Evolutionary conservation across 2,329 filamentous ascomycete species (phyloP).

Genomic region (Alternaria incomplexa): DNA sequence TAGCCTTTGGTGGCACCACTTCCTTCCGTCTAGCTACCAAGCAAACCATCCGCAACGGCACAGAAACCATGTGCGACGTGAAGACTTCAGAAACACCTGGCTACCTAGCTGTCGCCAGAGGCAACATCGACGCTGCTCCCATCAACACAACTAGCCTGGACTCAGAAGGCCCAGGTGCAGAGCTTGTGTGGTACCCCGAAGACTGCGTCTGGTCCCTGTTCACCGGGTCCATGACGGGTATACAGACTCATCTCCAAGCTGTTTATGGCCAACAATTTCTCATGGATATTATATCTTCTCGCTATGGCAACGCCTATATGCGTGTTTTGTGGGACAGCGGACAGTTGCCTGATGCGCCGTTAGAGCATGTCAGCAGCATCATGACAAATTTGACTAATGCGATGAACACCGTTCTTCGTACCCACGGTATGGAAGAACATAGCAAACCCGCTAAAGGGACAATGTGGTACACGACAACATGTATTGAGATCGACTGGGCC

Average conservation of each 20-base stretch:
- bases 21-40: not conserved
- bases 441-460: not conserved
- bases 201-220: not conserved
- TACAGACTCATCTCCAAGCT: not conserved
- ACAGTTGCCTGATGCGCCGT: not conserved
- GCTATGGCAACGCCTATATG: not conserved
- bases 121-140: not conserved
- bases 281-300: not conserved
- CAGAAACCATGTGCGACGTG: not conserved
- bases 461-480: conserved; percentile 10
- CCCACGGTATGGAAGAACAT: not conserved
- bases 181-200: not conserved
- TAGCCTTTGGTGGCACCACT: not conserved
- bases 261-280: not conserved
- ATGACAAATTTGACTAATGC: conserved; percentile 2
- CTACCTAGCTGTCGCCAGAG: not conserved
- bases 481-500: conserved; percentile 4
- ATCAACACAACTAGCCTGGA: not conserved
- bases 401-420: conserved; percentile 8
- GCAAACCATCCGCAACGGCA: not conserved
- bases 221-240: not conserved
- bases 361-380: not conserved
- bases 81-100: not conserved
- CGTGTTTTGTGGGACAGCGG: not conserved
- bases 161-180: not conserved